Conservation (phyloP, 2,329 filamentous ascomycete genomes). For the Seiridium unicorne region DNA sequence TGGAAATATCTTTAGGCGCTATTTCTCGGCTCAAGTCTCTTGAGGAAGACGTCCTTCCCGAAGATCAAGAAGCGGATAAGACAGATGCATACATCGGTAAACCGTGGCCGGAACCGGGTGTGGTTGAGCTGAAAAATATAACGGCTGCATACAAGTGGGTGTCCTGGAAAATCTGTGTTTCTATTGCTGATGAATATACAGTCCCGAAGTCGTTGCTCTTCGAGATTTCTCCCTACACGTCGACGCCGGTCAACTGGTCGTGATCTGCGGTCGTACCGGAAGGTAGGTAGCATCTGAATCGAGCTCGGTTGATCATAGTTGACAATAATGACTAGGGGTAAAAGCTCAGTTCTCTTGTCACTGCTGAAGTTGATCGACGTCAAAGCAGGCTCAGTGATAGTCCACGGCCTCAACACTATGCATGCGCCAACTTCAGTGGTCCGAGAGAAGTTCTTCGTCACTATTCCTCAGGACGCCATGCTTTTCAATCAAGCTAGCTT, state of each 20-base stretch:
- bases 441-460: conserved; percentile 26
- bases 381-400: conserved; percentile 20
- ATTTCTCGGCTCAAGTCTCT: conserved; percentile 29
- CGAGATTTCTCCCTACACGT: conserved; percentile 23
- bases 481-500: conserved; percentile 21
- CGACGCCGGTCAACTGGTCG: conserved; percentile 42
- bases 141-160: background rate
- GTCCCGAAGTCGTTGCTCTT: conserved; percentile 21
- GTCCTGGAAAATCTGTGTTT: too few species aligned
- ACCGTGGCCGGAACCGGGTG: conserved; percentile 30
- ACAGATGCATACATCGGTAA: background rate
- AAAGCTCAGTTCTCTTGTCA: conserved; percentile 25
- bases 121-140: conserved; percentile 20
- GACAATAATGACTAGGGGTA: conserved; percentile 29
- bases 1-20: conserved; percentile 34
- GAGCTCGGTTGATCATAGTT: background rate
- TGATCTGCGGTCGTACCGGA: conserved; percentile 53
- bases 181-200: background rate
- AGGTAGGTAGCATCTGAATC: conserved; percentile 26
- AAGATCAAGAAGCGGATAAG: conserved; percentile 9
- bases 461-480: conserved; percentile 29
- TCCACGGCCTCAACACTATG: conserved; percentile 27
- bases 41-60: conserved; percentile 20
- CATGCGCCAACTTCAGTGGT: conserved; percentile 18
- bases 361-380: conserved; percentile 23